These are phyloP conservation scores for Fusarium equiseti DNA, from an alignment of 2,329 filamentous ascomycete genomes.

Conservation along the genomic window DNA sequence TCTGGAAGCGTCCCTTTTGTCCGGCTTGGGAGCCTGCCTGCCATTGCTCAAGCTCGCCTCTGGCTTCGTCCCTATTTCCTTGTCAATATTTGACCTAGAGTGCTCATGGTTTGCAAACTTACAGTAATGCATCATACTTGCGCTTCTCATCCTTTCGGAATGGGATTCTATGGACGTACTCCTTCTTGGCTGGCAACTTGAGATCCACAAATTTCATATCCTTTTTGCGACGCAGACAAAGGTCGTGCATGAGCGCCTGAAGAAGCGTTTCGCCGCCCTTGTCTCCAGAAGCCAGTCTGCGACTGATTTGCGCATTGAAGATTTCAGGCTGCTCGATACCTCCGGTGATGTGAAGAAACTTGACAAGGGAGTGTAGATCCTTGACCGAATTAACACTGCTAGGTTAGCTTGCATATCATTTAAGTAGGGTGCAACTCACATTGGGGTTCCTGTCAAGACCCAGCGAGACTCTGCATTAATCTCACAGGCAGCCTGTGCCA, in stretches of 20 bases:
- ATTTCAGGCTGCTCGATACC: constrained; percentile 79
- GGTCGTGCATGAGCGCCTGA: constrained; percentile 81
- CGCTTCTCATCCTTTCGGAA: constrained; percentile 80
- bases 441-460: constrained; percentile 84
- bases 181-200: constrained; percentile 79
- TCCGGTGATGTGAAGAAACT: constrained; percentile 80
- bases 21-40: constrained; percentile 59
- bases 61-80: constrained; percentile 72
- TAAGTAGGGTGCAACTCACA: constrained; percentile 59
- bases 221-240: constrained; percentile 85
- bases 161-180: constrained; percentile 80
- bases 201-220: constrained; percentile 90
- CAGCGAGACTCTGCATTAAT: constrained; percentile 80
- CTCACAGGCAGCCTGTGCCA: constrained; percentile 74
- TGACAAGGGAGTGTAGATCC: constrained; percentile 83
- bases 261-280: constrained; percentile 72
- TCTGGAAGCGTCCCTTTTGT: constrained; percentile 72
- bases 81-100: not conserved
- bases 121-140: constrained; percentile 81
- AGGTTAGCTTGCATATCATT: constrained; percentile 43
- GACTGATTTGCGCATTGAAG: constrained; percentile 73
- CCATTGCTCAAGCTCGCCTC: constrained; percentile 74
- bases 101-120: constrained; percentile 48
- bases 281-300: constrained; percentile 72
- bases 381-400: constrained; percentile 78